Evolutionary conservation across 108 stramenopile genomes (phyloP), one percentile per base, ranked within the genome.

Genomic region (Fragilariopsis cylindrus): DNA sequence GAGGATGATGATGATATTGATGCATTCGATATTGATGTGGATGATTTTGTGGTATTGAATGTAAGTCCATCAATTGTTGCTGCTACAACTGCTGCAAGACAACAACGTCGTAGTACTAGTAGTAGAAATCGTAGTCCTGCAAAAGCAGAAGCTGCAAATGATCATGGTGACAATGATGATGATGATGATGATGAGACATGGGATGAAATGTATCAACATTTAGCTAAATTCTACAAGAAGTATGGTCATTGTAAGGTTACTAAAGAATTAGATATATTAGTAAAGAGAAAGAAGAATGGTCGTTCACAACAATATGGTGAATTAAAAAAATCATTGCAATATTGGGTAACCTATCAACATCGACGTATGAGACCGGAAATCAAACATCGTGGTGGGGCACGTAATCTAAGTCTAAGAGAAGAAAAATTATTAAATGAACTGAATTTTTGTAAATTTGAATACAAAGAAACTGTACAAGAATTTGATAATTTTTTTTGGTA

Each of bases 181-280:
- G 62, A 63, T 3, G 62, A 63, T 63, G 16, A 43, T 44, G 62
- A 63, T 15, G 62, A 63, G 43, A 3, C 43, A 9, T 63, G 40
- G 40, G 45, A 41, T 44, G 4, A 9, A 8, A 12, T 30, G 62
- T 63, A 63, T 13, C 3, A 63, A 15, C 5, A 45, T n/a, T 18
- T 63, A 42, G 5, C 4, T 11, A 44, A 21, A 0, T 63, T 43
- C 16, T 2, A 63, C 44, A n/a, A 12, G 0, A 12, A 8, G 11
- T 44, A 63, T 44, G 62, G 62, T 5, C 62, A 63, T 15, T 63
- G 62, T 44, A 63, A 45, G 42, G 62, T 63, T 15, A 21, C 40
- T 3, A 63, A 45, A 40, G 3, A 42, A 4, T n/a, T 4, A 11
- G 42, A 63, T n/a, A 2, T 30, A 30, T 1, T 30, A 30, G 30